A percentile compares a stretch with the other conserved stretches of the same genome.
phyloP scores from a whole-genome alignment of 768 basidiomycete genomes.

The Tricholoma furcatifolium region DNA sequence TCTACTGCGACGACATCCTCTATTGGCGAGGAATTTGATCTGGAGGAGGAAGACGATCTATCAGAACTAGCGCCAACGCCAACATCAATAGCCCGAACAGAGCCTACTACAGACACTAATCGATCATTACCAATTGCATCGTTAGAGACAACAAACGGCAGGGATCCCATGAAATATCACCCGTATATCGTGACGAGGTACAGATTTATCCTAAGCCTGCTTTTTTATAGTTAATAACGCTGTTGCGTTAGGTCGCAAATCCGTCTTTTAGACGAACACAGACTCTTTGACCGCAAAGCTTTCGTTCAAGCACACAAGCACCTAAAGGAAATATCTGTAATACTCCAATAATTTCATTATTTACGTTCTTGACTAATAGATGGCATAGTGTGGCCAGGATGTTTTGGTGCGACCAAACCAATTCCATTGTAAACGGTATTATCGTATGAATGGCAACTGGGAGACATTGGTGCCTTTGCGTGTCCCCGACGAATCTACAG shows the following conservation, averaged over 20 bases:
- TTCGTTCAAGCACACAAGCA: slow-evolving; percentile 25
- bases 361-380: background rate
- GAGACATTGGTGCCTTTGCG: too few relatives aligned
- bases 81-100: background rate
- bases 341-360: background rate
- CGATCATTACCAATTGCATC: background rate
- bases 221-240: too few relatives aligned
- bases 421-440: too few relatives aligned
- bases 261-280: slow-evolving; percentile 26
- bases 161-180: slow-evolving; percentile 18
- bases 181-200: slow-evolving; percentile 34
- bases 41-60: background rate
- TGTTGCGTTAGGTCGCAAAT: slow-evolving; percentile 30
- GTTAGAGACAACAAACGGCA: slow-evolving; percentile 10
- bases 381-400: slow-evolving; percentile 5
- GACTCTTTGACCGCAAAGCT: slow-evolving; percentile 21
- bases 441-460: too few relatives aligned
- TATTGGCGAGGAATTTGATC: background rate
- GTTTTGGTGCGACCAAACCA: too few relatives aligned
- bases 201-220: background rate
- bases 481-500: too few relatives aligned
- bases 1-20: background rate
- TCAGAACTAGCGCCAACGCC: background rate
- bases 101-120: background rate
- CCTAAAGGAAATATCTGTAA: slow-evolving; percentile 20